Percentiles rank a stretch among this genome's conserved stretches.
Conservation (phyloP, 305 asterid species). For the Lippia alba region DNA sequence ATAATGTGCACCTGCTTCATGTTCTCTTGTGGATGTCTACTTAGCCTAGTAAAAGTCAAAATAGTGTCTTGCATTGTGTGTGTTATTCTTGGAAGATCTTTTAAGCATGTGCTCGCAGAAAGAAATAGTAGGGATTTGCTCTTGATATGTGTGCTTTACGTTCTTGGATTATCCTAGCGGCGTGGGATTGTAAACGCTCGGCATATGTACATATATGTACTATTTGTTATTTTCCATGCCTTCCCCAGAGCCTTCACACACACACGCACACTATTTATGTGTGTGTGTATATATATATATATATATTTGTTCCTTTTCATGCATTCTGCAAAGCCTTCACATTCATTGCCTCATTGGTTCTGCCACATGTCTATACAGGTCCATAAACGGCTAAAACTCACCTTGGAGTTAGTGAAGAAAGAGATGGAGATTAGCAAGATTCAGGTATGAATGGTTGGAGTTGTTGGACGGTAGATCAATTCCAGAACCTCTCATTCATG, state of each 20-base stretch:
- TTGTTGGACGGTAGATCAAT: not conserved
- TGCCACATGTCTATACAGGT: conserved; percentile 55
- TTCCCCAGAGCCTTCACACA: conserved; percentile 12
- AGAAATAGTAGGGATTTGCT: not conserved
- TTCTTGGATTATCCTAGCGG: conserved; percentile 1
- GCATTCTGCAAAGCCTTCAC: conserved; percentile 6
- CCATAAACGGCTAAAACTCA: conserved; percentile 79
- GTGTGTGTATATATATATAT: too few relatives aligned
- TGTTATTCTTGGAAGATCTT: conserved; percentile 10
- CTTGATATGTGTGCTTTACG: conserved; percentile 16
- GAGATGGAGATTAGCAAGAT: conserved; percentile 98
- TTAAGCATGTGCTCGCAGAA: conserved; percentile 11
- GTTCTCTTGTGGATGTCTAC: conserved; percentile 23
- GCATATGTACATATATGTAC: too few relatives aligned
- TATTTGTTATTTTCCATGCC: not conserved
- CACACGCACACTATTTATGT: too few relatives aligned
- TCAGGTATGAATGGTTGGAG: conserved; percentile 59
- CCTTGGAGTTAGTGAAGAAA: conserved; percentile 92
- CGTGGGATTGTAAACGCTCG: not conserved
- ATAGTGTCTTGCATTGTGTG: conserved; percentile 1
- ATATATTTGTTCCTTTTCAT: not conserved
- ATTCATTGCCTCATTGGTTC: conserved; percentile 12
- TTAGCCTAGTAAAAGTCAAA: conserved; percentile 16
- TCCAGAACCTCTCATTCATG: conserved; percentile 2
- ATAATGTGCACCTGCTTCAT: conserved; percentile 7